These are phyloP conservation scores for Vaccinium darrowii DNA, from an alignment of 148 eudicot genomes.

Conservation along the genomic window DNA sequence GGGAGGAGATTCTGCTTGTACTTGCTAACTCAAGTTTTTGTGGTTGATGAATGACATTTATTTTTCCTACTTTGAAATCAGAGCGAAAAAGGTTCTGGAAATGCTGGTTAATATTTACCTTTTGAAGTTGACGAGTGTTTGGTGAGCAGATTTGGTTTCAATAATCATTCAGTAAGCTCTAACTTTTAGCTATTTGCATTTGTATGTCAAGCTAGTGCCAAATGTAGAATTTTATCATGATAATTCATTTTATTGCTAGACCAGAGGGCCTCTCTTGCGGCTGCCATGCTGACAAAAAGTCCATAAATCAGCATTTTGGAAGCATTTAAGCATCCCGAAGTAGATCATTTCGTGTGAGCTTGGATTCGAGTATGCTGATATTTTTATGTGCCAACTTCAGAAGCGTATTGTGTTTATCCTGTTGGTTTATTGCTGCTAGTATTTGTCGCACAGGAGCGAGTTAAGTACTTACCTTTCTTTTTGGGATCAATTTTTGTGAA, in stretches of 20 bases:
- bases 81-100: background rate
- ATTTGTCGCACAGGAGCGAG: background rate
- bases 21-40: background rate
- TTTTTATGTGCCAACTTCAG: background rate
- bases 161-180: background rate
- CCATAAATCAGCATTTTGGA: background rate
- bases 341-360: background rate
- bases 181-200: background rate
- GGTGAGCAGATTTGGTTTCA: background rate
- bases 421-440: background rate
- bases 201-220: background rate
- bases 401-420: background rate
- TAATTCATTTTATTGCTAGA: background rate
- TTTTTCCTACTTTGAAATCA: background rate
- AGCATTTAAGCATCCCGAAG: background rate
- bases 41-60: background rate
- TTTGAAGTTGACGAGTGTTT: background rate
- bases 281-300: background rate
- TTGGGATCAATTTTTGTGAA: background rate
- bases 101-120: background rate
- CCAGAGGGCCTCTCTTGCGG: background rate
- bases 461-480: background rate
- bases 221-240: background rate
- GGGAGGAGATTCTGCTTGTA: background rate
- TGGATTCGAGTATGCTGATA: background rate